Evolutionary conservation across 2,329 filamentous ascomycete species (phyloP), one percentile per base, ranked within the genome.

Genomic region (Venturia oleaginea): DNA sequence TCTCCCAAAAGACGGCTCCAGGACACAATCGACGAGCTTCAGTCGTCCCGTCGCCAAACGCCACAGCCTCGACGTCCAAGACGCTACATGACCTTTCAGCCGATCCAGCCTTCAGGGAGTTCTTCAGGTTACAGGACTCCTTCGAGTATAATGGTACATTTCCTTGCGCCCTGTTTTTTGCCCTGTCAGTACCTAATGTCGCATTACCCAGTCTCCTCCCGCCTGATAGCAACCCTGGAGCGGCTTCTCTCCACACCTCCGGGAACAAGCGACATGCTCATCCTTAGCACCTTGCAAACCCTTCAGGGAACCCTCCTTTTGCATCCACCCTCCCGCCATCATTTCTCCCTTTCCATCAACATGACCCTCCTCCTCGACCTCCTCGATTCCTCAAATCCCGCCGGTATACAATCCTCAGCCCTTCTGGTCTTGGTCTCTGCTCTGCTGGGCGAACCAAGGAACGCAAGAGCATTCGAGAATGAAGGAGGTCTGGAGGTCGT

Each of bases 291-390:
- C 7, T 83, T 99, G 66, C 91, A 96, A 70, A 81, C 97, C 63
- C 89, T 96, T 42, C 93, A 97, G 77, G 94, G 94, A 22, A 82
- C 89, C 27, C 81, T 97, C 67, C 82, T 97, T 67, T 83, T 99
- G 46, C 94, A 99, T 72, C 92, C 93, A 15, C 90, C 92, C 0
- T 96, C 91, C 71, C 90, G 94, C 74, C 83, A 86, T 17, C 83
- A 97, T 59, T 97, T 97, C 76, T 86, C 88, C 32, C 85, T 92
- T 66, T 92, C 96, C 76, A 87, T 92, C 69, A 90, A 95, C 77
- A 97, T 99, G 93, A 97, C 96, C 86, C 84, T 97, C 65, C 87
- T 97, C 48, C 88, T 97, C 68, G 92, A 97, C 76, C 90, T 97
- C 51, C 88, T 97, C 70, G 92, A 97, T 74, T 90, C 91, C 5